Percentiles rank a stretch among this genome's conserved stretches.
Evolutionary conservation across 2,329 filamentous ascomycete species (phyloP).

Genomic region (Xylariaceae sp.): DNA sequence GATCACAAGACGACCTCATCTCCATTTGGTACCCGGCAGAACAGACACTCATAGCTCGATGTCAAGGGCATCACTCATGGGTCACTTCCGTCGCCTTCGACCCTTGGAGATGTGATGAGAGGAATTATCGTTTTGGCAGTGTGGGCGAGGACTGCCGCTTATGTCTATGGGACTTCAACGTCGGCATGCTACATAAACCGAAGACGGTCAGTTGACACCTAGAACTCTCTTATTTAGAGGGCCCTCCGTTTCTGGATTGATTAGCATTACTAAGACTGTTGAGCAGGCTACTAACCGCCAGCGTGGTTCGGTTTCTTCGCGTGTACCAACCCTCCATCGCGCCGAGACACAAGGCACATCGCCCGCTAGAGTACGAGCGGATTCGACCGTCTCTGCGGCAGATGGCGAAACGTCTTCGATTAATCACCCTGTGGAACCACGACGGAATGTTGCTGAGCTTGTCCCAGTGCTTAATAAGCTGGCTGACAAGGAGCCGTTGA

Average conservation of each 20-base stretch:
- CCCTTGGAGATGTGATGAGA: slow-evolving; percentile 92
- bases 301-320: slow-evolving; percentile 51
- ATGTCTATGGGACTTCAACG: slow-evolving; percentile 94
- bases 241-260: slow-evolving; percentile 1
- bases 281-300: slow-evolving; percentile 54
- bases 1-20: slow-evolving; percentile 91
- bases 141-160: slow-evolving; percentile 91
- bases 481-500: slow-evolving; percentile 80
- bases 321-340: slow-evolving; percentile 47
- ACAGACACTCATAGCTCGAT: slow-evolving; percentile 79
- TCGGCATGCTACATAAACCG: slow-evolving; percentile 90
- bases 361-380: slow-evolving; percentile 61
- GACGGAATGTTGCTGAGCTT: slow-evolving; percentile 76
- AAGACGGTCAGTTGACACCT: slow-evolving; percentile 74
- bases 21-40: slow-evolving; percentile 93
- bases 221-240: slow-evolving; percentile 12
- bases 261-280: too few species aligned
- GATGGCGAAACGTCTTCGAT: slow-evolving; percentile 50
- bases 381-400: slow-evolving; percentile 59
- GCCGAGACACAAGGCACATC: slow-evolving; percentile 59
- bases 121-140: slow-evolving; percentile 92
- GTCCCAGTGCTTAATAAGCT: slow-evolving; percentile 88
- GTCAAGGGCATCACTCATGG: slow-evolving; percentile 94
- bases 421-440: slow-evolving; percentile 79
- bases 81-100: slow-evolving; percentile 92